A percentile compares a stretch with the other conserved stretches of the same genome.
Evolutionary conservation across 140 eudicot species (phyloP).

Genomic region (Anethum foeniculum): DNA sequence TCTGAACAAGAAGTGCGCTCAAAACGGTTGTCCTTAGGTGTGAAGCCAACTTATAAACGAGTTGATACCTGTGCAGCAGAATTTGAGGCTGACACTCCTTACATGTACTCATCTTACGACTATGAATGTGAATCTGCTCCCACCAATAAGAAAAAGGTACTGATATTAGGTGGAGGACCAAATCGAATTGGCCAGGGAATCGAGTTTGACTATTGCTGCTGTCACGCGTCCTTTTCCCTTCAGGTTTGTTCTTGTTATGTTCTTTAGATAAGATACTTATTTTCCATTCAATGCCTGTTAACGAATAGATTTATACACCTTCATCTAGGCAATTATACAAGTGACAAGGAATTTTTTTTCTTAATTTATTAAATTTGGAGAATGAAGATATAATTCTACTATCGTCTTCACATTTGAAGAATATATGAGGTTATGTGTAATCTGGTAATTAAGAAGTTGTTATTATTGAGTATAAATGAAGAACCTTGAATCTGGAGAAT

Average conservation of each 20-base stretch:
- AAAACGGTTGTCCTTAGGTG: constrained; percentile 60
- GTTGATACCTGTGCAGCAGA: constrained; percentile 98
- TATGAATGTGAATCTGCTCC: constrained; percentile 93
- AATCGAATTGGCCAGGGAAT: constrained; percentile 94
- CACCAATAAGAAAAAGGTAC: constrained; percentile 62
- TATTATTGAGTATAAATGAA: background rate
- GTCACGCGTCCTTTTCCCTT: constrained; percentile 93
- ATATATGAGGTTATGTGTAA: background rate
- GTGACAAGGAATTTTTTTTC: too few relatives aligned
- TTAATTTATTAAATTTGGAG: background rate
- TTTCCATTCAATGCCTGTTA: background rate
- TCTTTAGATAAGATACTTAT: background rate
- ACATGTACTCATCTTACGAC: constrained; percentile 90
- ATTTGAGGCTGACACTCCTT: constrained; percentile 90
- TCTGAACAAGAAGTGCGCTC: constrained; percentile 57
- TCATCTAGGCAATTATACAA: background rate
- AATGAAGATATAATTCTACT: background rate
- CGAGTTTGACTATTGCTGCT: constrained; percentile 93
- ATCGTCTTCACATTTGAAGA: background rate
- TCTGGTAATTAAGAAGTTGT: background rate
- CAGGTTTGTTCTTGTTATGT: constrained; percentile 54
- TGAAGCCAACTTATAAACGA: constrained; percentile 69
- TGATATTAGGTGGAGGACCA: constrained; percentile 95
- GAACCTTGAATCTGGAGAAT: background rate
- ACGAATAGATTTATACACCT: background rate